These are phyloP conservation scores for Lentinula novae-zelandiae DNA, from an alignment of 1,284 basidiomycete genomes.

Conservation along the genomic window DNA sequence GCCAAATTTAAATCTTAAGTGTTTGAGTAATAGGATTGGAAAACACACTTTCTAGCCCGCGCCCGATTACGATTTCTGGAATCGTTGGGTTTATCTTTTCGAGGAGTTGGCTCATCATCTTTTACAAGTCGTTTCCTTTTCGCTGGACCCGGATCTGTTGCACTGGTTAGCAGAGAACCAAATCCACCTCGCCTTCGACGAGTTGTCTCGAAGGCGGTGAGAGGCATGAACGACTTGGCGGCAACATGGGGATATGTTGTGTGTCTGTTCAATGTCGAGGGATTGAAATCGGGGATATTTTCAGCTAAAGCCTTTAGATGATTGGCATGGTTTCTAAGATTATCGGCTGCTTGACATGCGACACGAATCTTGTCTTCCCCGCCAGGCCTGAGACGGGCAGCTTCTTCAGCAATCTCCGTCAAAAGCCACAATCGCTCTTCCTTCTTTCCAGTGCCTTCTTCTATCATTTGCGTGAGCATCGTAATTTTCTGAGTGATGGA, in stretches of 20 bases:
- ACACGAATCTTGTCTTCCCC: constrained; percentile 99
- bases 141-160: constrained; percentile 49
- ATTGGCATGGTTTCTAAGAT: constrained; percentile 67
- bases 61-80: constrained; percentile 41
- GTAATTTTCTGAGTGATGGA: constrained; percentile 78
- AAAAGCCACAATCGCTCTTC: constrained; percentile 85
- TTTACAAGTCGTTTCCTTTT: constrained; percentile 54
- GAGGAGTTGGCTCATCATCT: constrained; percentile 52
- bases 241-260: constrained; percentile 75
- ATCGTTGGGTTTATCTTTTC: constrained; percentile 41
- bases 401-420: constrained; percentile 92
- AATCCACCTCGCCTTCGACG: constrained; percentile 49
- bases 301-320: constrained; percentile 69
- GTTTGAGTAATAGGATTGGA: background rate
- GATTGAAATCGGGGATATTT: constrained; percentile 65
- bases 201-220: constrained; percentile 53
- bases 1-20: constrained; percentile 1
- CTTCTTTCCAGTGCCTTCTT: constrained; percentile 63
- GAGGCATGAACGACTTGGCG: constrained; percentile 59
- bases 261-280: constrained; percentile 51
- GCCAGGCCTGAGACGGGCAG: constrained; percentile 87
- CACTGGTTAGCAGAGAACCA: constrained; percentile 45
- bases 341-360: constrained; percentile 92
- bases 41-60: constrained; percentile 56
- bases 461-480: constrained; percentile 72